Conservation (phyloP, 805 yeast species). For the Candida morakotiae region DNA sequence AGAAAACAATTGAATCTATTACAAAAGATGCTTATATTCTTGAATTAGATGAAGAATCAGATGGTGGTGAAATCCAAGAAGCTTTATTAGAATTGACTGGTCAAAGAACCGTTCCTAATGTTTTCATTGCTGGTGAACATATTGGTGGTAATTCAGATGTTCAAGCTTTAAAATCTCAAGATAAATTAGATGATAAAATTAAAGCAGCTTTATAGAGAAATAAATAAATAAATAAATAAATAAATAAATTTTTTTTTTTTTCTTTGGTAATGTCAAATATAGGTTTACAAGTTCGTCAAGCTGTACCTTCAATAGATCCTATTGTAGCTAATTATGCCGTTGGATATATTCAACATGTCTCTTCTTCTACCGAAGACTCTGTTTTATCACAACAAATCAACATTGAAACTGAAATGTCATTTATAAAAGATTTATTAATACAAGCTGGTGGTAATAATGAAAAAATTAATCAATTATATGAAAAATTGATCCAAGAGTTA, state of each 20-base stretch:
- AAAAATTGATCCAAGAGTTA: constrained; percentile 45
- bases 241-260: constrained; percentile 1
- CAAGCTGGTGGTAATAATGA: constrained; percentile 79
- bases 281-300: constrained; percentile 68
- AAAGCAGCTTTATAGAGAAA: constrained; percentile 32
- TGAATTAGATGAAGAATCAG: constrained; percentile 54
- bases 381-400: constrained; percentile 73
- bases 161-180: constrained; percentile 62
- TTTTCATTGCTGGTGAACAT: constrained; percentile 87
- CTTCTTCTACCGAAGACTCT: constrained; percentile 74
- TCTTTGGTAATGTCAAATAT: constrained; percentile 33
- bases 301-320: constrained; percentile 82
- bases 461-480: constrained; percentile 49
- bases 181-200: constrained; percentile 48
- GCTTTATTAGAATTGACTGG: constrained; percentile 77
- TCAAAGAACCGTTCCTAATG: constrained; percentile 90
- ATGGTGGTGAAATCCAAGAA: constrained; percentile 78
- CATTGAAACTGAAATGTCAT: constrained; percentile 62
- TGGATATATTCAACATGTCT: constrained; percentile 83
- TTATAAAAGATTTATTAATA: constrained; percentile 58
- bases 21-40: constrained; percentile 47
- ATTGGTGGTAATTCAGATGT: constrained; percentile 94
- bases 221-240: not conserved
- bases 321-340: constrained; percentile 86
- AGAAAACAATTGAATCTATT: constrained; percentile 37